A percentile compares a stretch with the other conserved stretches of the same genome.
Conservation (phyloP, 306 rosid genomes). For the Vigna radiata region DNA sequence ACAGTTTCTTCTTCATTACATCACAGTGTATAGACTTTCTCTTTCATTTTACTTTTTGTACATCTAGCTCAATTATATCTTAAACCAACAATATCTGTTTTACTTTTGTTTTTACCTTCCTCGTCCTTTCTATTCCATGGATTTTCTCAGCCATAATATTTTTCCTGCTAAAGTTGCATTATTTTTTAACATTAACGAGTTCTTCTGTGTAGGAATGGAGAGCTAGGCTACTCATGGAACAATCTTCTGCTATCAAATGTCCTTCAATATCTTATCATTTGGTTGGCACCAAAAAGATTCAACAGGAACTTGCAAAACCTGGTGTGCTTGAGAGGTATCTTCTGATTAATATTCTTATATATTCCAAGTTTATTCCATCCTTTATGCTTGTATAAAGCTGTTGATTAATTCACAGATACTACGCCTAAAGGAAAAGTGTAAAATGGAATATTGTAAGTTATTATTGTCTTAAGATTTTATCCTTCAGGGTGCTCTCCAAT, state of each 20-base stretch:
- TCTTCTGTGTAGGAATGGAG: constrained; percentile 80
- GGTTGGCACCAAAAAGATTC: constrained; percentile 92
- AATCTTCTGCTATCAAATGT: constrained; percentile 91
- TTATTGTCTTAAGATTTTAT: constrained; percentile 24
- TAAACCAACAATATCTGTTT: neutral
- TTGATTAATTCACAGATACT: constrained; percentile 6
- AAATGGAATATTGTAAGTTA: neutral
- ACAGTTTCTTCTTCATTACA: neutral
- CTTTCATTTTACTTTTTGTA: constrained; percentile 1
- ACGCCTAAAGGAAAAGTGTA: constrained; percentile 21
- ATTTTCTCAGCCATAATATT: neutral
- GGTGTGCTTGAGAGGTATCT: constrained; percentile 90
- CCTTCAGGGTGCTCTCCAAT: constrained; percentile 4
- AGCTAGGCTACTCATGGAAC: constrained; percentile 89
- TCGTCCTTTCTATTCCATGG: neutral
- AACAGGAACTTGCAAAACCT: constrained; percentile 95
- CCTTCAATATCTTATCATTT: constrained; percentile 97
- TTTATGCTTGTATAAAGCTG: constrained; percentile 21
- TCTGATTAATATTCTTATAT: constrained; percentile 24
- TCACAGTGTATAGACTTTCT: neutral
- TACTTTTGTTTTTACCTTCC: constrained; percentile 9
- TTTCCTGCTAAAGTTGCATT: constrained; percentile 24
- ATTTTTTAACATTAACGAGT: constrained; percentile 21
- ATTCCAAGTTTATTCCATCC: constrained; percentile 31
- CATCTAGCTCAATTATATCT: constrained; percentile 16